A percentile compares a stretch with the other conserved stretches of the same genome.
These are phyloP conservation scores for Candolleomyces efflorescens DNA, from an alignment of 768 basidiomycete species.

Conservation along the genomic window DNA sequence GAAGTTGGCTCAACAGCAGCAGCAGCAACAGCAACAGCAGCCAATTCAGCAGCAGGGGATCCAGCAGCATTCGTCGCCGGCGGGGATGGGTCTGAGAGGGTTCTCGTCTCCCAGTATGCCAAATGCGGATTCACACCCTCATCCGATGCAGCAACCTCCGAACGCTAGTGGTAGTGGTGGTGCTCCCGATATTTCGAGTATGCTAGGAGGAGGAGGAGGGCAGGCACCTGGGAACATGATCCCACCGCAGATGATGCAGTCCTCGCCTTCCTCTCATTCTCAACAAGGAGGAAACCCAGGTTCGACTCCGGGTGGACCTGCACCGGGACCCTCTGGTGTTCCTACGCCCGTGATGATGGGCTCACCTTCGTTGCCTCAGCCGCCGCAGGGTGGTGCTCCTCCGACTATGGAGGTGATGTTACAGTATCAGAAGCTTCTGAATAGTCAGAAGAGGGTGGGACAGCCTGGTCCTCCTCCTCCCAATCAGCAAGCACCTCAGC, in stretches of 20 bases:
- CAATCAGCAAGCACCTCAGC: too few relatives aligned
- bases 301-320: too few relatives aligned
- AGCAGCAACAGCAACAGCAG: conserved; percentile 10
- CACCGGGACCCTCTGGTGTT: too few relatives aligned
- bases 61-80: not conserved
- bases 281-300: too few relatives aligned
- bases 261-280: too few relatives aligned
- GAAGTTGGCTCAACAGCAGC: not conserved
- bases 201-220: too few relatives aligned
- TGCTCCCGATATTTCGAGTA: too few relatives aligned
- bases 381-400: not conserved
- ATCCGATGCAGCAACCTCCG: too few relatives aligned
- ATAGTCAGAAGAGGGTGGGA: not conserved
- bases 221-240: too few relatives aligned
- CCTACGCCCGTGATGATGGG: not conserved
- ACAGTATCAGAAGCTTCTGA: not conserved
- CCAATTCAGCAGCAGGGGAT: not conserved
- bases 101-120: not conserved
- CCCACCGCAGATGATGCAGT: too few relatives aligned
- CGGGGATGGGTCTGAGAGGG: not conserved
- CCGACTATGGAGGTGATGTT: not conserved
- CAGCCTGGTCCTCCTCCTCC: too few relatives aligned
- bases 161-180: too few relatives aligned
- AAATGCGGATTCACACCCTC: not conserved
- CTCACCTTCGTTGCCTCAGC: not conserved